Evolutionary conservation across 257 asterid genomes (phyloP).

Genomic region (Lycium barbarum): DNA sequence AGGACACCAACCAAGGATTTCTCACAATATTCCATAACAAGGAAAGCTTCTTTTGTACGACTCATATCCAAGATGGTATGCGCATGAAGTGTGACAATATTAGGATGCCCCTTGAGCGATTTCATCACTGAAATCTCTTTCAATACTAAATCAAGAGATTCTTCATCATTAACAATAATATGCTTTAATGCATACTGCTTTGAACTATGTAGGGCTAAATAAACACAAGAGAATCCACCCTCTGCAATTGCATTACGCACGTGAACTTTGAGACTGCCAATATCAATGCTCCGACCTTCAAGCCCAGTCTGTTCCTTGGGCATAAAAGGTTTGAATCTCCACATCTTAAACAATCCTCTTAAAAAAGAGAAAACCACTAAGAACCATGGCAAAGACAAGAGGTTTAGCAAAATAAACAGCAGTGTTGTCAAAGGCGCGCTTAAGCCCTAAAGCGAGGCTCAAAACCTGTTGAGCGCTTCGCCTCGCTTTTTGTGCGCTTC

Average conservation of each 20-base stretch:
- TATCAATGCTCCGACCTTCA: conserved; percentile 90
- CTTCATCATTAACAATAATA: conserved; percentile 90
- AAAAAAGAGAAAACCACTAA: not conserved
- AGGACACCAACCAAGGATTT: conserved; percentile 83
- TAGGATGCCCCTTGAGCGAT: conserved; percentile 90
- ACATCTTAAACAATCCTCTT: conserved; percentile 52
- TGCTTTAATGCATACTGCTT: conserved; percentile 95
- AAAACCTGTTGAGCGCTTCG: no score
- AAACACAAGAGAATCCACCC: conserved; percentile 98
- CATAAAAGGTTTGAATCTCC: conserved; percentile 87
- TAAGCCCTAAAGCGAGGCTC: no score
- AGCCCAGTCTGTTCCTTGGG: conserved; percentile 93
- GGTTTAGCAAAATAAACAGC: not conserved
- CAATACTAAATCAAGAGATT: conserved; percentile 70
- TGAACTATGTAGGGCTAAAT: conserved; percentile 82
- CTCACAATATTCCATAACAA: conserved; percentile 95
- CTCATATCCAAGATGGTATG: conserved; percentile 89
- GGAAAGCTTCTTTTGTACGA: conserved; percentile 91
- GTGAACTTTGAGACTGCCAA: conserved; percentile 81
- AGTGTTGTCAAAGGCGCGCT: no score
- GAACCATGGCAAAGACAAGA: not conserved
- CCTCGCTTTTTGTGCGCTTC: no score
- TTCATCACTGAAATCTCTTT: conserved; percentile 93
- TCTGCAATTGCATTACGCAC: conserved; percentile 87
- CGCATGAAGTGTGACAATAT: conserved; percentile 74